These are phyloP conservation scores for Fraxinus dipetala DNA, from an alignment of 305 asterid species.

Conservation along the genomic window DNA sequence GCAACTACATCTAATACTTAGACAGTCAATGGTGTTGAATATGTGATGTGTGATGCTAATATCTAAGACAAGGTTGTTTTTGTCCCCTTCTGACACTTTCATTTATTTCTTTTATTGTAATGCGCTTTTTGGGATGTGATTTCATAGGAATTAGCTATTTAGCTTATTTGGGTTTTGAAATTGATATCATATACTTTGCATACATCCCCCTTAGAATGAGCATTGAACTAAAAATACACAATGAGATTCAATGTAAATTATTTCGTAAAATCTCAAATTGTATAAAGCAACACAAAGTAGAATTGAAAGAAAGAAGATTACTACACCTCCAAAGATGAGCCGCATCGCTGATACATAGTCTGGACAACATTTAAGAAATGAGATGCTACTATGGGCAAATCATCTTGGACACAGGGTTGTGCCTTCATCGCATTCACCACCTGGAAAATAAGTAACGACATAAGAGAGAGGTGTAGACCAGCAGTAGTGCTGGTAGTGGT, in stretches of 20 bases:
- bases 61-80: background rate
- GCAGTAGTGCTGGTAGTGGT: background rate
- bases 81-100: background rate
- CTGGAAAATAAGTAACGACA: constrained; percentile 37
- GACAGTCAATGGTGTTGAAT: background rate
- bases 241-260: background rate
- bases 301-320: constrained; percentile 20
- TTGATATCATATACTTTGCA: background rate
- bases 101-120: background rate
- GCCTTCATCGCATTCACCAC: constrained; percentile 75
- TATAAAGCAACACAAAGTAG: constrained; percentile 5
- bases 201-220: background rate
- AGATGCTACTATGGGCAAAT: constrained; percentile 48
- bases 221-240: background rate
- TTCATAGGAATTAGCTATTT: background rate
- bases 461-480: constrained; percentile 4
- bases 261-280: background rate
- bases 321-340: constrained; percentile 73
- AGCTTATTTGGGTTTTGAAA: background rate
- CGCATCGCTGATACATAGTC: constrained; percentile 82
- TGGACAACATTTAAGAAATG: constrained; percentile 64
- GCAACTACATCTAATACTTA: background rate
- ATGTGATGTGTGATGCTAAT: background rate
- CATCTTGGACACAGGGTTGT: constrained; percentile 67
- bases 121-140: background rate